Evolutionary conservation across 2,329 filamentous ascomycete genomes (phyloP).

Genomic region (Anthostomella pinea): DNA sequence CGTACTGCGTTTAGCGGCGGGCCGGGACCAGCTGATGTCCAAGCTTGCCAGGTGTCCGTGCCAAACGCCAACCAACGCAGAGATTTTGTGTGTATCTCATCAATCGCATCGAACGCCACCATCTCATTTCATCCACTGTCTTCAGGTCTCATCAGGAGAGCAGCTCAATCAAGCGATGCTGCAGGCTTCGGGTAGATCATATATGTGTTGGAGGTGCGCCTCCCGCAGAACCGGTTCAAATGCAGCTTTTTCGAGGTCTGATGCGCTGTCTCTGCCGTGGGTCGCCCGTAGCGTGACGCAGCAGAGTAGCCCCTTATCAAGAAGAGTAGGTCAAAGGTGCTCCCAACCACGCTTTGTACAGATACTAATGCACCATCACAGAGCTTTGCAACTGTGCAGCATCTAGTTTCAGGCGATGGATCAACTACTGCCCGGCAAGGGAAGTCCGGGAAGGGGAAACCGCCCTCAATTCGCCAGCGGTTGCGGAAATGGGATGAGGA

Average conservation of each 20-base stretch:
- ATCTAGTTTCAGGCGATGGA: constrained; percentile 7
- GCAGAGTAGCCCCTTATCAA: constrained; percentile 10
- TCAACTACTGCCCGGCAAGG: constrained; percentile 3
- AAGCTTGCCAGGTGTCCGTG: neutral
- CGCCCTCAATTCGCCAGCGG: constrained; percentile 36
- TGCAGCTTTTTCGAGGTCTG: constrained; percentile 7
- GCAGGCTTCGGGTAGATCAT: constrained; percentile 26
- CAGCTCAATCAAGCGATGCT: constrained; percentile 21
- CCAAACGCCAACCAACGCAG: neutral
- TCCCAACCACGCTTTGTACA: neutral
- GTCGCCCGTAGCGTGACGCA: constrained; percentile 5
- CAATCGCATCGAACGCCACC: neutral
- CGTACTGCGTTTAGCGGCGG: neutral
- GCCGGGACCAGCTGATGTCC: neutral
- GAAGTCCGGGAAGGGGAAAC: constrained; percentile 2
- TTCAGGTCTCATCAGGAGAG: neutral
- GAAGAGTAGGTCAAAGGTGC: constrained; percentile 22
- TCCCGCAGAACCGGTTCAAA: constrained; percentile 13
- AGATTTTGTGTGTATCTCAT: constrained; percentile 1
- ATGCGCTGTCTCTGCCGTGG: constrained; percentile 10
- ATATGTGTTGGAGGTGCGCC: constrained; percentile 32
- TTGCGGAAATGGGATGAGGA: constrained; percentile 41
- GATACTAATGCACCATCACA: constrained; percentile 12
- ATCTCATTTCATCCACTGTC: neutral
- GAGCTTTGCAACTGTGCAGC: constrained; percentile 28